A percentile compares a stretch with the other conserved stretches of the same genome.
phyloP scores from a whole-genome alignment of 208 protist genomes.

The Wallacemonas sp. region DNA sequence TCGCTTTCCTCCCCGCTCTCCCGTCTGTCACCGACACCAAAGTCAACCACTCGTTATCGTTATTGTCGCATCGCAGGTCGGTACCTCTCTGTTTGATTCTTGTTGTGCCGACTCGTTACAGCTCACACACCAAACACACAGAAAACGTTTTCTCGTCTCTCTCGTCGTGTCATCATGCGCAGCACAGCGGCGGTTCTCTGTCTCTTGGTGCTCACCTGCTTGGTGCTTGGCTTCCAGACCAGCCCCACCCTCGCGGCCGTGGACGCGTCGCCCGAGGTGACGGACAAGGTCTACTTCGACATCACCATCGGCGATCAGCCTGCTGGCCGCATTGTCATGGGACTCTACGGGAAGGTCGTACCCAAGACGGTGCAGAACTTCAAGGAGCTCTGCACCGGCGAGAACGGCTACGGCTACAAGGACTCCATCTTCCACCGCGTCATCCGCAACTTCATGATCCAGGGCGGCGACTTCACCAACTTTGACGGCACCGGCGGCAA shows the following conservation, averaged over 20 bases:
- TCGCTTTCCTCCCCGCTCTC: no score
- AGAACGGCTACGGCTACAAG: constrained; percentile 49
- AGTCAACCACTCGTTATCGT: no score
- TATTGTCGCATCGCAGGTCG: no score
- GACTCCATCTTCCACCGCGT: constrained; percentile 52
- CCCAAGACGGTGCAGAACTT: constrained; percentile 75
- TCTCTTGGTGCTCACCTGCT: constrained; percentile 18
- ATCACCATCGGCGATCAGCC: constrained; percentile 41
- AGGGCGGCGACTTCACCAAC: constrained; percentile 60
- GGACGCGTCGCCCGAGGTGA: constrained; percentile 51
- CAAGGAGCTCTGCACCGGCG: constrained; percentile 53
- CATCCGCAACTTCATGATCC: constrained; percentile 62
- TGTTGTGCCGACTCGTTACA: no score
- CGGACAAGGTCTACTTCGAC: constrained; percentile 61
- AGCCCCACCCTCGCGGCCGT: neutral
- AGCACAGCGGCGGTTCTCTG: constrained; percentile 1
- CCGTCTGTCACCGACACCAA: no score
- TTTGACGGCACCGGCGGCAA: constrained; percentile 58
- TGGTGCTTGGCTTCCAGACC: constrained; percentile 11
- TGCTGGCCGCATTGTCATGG: constrained; percentile 44
- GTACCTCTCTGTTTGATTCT: no score
- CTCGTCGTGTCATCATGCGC: constrained; percentile 18
- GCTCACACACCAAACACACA: no score
- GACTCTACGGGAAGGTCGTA: constrained; percentile 51
- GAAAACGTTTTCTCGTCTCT: neutral